Evolutionary conservation across 164 flowering plant genomes (phyloP), one percentile per base, ranked within the genome.

Genomic region (Akebia trifoliata): DNA sequence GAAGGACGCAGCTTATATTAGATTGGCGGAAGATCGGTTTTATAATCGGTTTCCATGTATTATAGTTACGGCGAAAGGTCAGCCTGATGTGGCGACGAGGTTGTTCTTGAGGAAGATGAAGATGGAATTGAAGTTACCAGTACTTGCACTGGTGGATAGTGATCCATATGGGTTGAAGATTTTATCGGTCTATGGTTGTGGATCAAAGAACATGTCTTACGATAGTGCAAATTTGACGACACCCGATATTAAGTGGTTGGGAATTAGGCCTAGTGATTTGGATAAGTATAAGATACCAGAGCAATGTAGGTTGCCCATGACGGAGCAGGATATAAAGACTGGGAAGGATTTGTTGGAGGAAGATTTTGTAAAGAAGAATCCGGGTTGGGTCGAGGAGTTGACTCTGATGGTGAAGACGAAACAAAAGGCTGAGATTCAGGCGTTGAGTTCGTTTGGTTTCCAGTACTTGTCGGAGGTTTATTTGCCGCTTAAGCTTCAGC

Each of bases 371-470:
- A 90, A 90, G 90, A 93, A 90, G 79, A 93, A 93, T 68, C 87
- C 90, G 0, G 93, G 87, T 22, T 93, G 99, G 99, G 96, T 93
- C 22, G 87, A 84, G 74, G 96, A 89, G 74, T 62, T 86, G 74
- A 78, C 46, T 58, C 56, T 86, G 67, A 93, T 93, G 99, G 96
- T 93, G 77, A 87, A 86, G 75, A 77, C 95, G 0, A 93, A 78
- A 78, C 96, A 87, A 77, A 93, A 93, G 81, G 99, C 97, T 40
- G 97, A 93, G 56, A 90, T 93, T 71, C 99, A 90, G 79, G 99
- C 99, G 6, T 57, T 90, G 81, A 93, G 99, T 66, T 56, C 97
- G 0, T 93, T 87, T 28, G 99, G 97, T 42, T 90, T 93, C 63
- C 99, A 93, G 78, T 93, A 93, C 56, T 66, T 93, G 65, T 78